These are phyloP conservation scores for Arthrobotrys sphaeroides DNA, from an alignment of 2,329 filamentous ascomycete genomes.

Conservation along the genomic window DNA sequence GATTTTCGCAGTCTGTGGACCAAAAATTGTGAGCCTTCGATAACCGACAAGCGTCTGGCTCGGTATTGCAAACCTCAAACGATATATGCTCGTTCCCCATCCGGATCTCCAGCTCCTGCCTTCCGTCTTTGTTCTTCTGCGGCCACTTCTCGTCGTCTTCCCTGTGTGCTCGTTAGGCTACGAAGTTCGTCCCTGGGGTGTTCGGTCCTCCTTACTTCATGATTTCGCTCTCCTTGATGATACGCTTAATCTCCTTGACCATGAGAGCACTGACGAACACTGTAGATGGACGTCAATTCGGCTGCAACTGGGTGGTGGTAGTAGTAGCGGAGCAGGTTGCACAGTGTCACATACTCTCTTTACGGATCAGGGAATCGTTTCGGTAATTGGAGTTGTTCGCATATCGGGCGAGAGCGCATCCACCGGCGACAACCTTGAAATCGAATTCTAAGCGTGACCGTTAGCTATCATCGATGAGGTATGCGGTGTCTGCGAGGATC, in stretches of 20 bases:
- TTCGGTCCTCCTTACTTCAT: slow-evolving; percentile 76
- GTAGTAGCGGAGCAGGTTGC: not conserved
- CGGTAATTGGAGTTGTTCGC: slow-evolving; percentile 99
- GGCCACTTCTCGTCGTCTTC: slow-evolving; percentile 99
- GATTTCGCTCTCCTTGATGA: slow-evolving; percentile 96
- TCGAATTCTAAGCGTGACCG: slow-evolving; percentile 79
- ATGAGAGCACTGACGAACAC: slow-evolving; percentile 95
- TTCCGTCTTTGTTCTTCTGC: slow-evolving; percentile 98
- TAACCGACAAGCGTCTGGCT: not conserved
- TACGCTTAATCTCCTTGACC: slow-evolving; percentile 93
- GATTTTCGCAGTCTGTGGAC: slow-evolving; percentile 87
- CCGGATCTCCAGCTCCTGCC: slow-evolving; percentile 94
- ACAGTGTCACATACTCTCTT: slow-evolving; percentile 81
- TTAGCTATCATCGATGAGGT: slow-evolving; percentile 8
- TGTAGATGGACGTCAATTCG: slow-evolving; percentile 60
- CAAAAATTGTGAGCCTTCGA: slow-evolving; percentile 53
- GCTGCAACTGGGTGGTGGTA: slow-evolving; percentile 9
- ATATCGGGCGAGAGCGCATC: slow-evolving; percentile 93
- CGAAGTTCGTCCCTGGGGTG: not conserved
- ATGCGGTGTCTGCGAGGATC: not conserved
- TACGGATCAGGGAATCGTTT: slow-evolving; percentile 96
- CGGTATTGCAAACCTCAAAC: slow-evolving; percentile 77
- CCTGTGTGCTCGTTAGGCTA: slow-evolving; percentile 64
- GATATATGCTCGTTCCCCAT: slow-evolving; percentile 95
- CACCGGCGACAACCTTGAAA: slow-evolving; percentile 90